Percentiles rank a stretch among this genome's conserved stretches.
These are phyloP conservation scores for Naegleria lovaniensis DNA, from an alignment of 208 protist species.

Conservation along the genomic window DNA sequence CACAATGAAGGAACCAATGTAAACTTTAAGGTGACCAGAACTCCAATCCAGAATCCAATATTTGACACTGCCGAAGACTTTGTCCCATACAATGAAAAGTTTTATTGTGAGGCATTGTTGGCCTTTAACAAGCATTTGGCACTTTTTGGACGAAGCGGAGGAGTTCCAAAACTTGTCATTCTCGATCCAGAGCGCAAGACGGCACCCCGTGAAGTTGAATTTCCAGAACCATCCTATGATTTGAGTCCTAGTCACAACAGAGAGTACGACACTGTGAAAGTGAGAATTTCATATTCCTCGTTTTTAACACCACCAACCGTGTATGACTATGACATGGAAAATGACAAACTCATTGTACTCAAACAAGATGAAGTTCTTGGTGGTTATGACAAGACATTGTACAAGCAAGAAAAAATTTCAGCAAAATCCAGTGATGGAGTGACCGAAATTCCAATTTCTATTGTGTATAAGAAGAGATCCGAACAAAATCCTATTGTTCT, in stretches of 20 bases:
- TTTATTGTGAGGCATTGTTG: not conserved
- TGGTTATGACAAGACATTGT: not conserved
- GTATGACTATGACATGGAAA: not conserved
- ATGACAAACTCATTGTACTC: not conserved
- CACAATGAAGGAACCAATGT: not conserved
- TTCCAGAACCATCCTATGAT: not conserved
- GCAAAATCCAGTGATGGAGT: not conserved
- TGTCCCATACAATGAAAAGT: not conserved
- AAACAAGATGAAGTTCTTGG: not conserved
- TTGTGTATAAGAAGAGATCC: slow-evolving; percentile 33
- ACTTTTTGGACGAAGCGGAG: not conserved
- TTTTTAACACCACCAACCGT: not conserved
- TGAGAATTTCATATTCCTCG: not conserved
- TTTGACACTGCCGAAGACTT: not conserved
- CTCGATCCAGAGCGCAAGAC: not conserved
- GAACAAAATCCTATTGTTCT: slow-evolving; percentile 48
- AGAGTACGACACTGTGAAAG: not conserved
- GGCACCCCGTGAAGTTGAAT: not conserved
- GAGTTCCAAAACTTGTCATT: not conserved
- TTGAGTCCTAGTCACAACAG: not conserved
- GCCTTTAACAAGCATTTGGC: not conserved
- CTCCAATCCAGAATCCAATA: not conserved
- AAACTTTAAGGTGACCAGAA: slow-evolving; percentile 10
- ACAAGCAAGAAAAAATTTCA: not conserved
- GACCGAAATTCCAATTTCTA: not conserved